A percentile compares a stretch with the other conserved stretches of the same genome.
These are phyloP conservation scores for Coelastrella sp. DNA, from an alignment of 139 green algal species.

Conservation along the genomic window DNA sequence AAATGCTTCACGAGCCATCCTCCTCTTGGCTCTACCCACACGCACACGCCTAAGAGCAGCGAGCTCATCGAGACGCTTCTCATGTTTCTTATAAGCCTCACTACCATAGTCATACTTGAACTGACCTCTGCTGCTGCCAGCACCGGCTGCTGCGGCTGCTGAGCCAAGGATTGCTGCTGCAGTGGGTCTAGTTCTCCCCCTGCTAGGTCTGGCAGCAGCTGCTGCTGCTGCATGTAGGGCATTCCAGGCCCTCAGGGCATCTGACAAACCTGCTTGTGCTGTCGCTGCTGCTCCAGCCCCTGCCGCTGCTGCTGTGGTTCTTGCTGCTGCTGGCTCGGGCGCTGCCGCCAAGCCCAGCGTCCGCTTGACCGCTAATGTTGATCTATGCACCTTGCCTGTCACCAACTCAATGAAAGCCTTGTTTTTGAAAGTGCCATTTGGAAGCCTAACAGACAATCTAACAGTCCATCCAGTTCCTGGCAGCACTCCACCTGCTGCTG, in stretches of 20 bases:
- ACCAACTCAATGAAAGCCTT: neutral
- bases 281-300: neutral
- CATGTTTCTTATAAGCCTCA: neutral
- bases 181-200: neutral
- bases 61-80: neutral
- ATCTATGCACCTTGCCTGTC: neutral
- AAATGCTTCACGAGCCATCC: neutral
- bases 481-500: neutral
- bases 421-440: neutral
- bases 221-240: neutral
- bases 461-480: conserved; percentile 10
- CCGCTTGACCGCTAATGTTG: neutral
- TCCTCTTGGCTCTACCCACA: conserved; percentile 6
- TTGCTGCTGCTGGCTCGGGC: neutral
- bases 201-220: neutral
- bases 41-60: neutral
- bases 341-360: neutral
- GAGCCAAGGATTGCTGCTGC: neutral
- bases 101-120: neutral
- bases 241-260: neutral
- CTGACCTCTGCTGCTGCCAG: neutral
- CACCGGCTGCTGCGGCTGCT: neutral
- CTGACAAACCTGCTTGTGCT: neutral
- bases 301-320: neutral
- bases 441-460: neutral